A percentile compares a stretch with the other conserved stretches of the same genome.
Evolutionary conservation across 1,284 basidiomycete species (phyloP).

Genomic region (Ustilago crameri): DNA sequence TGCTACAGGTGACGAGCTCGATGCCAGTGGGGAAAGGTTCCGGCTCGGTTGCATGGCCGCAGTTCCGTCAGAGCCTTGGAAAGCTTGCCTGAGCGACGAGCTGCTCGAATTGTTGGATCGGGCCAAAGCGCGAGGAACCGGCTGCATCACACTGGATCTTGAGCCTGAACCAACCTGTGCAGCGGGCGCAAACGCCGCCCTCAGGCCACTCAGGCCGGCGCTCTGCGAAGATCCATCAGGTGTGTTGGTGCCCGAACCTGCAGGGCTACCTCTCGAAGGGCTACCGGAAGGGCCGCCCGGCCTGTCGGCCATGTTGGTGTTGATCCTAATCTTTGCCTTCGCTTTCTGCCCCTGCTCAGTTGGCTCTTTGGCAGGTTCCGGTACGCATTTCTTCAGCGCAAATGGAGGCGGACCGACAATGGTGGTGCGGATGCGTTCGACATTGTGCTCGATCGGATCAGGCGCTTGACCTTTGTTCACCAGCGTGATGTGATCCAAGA

Average conservation of each 20-base stretch:
- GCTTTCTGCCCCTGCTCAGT: constrained; percentile 12
- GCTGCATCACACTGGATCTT: constrained; percentile 43
- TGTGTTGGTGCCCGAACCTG: constrained; percentile 36
- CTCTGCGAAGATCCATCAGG: constrained; percentile 32
- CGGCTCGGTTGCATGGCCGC: constrained; percentile 14
- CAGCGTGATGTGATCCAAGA: constrained; percentile 54
- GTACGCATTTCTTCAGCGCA: constrained; percentile 2
- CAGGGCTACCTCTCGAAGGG: constrained; percentile 19
- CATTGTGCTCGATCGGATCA: constrained; percentile 54
- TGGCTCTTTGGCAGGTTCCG: not conserved
- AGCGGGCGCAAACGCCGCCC: constrained; percentile 36
- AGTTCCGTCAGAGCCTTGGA: constrained; percentile 21
- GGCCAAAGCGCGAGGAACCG: constrained; percentile 22
- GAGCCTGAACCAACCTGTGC: constrained; percentile 25
- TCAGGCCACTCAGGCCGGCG: constrained; percentile 14
- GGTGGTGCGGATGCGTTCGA: constrained; percentile 61
- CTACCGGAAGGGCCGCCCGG: constrained; percentile 8
- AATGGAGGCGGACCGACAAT: constrained; percentile 62
- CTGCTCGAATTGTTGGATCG: constrained; percentile 35
- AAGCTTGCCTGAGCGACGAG: constrained; percentile 38
- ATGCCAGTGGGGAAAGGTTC: not conserved
- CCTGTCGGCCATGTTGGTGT: constrained; percentile 9
- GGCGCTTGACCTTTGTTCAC: constrained; percentile 55
- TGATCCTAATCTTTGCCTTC: constrained; percentile 18
- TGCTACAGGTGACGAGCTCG: constrained; percentile 4